Evolutionary conservation across 305 asterid species (phyloP).

Genomic region (Rubia occidens): DNA sequence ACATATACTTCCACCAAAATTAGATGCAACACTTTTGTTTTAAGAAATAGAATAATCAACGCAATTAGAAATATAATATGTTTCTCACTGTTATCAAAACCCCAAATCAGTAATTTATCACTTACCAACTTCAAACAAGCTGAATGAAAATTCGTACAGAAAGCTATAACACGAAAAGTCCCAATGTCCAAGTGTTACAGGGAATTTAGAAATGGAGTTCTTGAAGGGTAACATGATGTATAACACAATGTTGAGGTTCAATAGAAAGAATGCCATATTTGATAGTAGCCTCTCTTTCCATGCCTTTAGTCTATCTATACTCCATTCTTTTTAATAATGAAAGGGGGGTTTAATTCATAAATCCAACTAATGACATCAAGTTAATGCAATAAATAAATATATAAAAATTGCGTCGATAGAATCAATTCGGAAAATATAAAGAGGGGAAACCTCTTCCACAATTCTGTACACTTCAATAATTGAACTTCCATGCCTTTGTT

Average conservation of each 20-base stretch:
- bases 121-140: neutral
- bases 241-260: neutral
- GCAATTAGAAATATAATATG: neutral
- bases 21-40: too few species aligned
- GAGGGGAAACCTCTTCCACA: conserved; percentile 71
- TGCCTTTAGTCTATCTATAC: neutral
- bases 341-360: neutral
- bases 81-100: neutral
- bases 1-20: too few species aligned
- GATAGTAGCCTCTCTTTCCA: neutral
- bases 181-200: neutral
- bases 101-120: neutral
- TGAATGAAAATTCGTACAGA: neutral
- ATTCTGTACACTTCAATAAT: conserved; percentile 96
- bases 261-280: neutral
- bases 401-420: neutral
- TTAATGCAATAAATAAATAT: neutral
- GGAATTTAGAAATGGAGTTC: neutral
- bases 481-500: conserved; percentile 93
- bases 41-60: too few species aligned
- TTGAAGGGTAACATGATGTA: neutral
- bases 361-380: neutral
- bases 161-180: neutral
- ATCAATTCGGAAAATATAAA: neutral
- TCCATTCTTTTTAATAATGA: neutral